A percentile compares a stretch with the other conserved stretches of the same genome.
Conservation (phyloP, 306 rosid species). For the Dryas octopetala region DNA sequence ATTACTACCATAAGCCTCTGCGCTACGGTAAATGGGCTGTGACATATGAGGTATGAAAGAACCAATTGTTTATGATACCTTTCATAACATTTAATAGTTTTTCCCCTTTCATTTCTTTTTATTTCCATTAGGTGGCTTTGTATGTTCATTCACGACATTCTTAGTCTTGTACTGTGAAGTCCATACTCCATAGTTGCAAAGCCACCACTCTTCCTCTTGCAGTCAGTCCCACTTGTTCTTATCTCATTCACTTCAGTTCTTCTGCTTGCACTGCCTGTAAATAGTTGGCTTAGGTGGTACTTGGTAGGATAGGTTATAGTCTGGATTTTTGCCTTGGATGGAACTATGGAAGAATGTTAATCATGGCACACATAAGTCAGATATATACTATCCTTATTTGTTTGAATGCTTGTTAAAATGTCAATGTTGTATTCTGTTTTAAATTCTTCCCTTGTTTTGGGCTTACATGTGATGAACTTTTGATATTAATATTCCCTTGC, state of each 20-base stretch:
- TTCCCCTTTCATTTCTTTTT: background rate
- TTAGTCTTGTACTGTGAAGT: background rate
- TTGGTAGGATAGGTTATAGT: too few relatives aligned
- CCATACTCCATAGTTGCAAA: background rate
- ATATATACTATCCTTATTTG: background rate
- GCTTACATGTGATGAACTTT: background rate
- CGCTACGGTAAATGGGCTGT: conserved; percentile 99
- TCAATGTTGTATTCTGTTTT: too few relatives aligned
- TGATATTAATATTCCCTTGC: conserved; percentile 18
- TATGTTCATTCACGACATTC: background rate
- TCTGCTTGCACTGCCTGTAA: too few relatives aligned
- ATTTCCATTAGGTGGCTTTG: background rate
- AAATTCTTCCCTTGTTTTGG: too few relatives aligned
- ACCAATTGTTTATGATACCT: conserved; percentile 3
- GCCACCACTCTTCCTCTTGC: background rate
- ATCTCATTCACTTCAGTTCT: too few relatives aligned
- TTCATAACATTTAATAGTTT: background rate
- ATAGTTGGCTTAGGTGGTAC: too few relatives aligned
- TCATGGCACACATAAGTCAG: background rate
- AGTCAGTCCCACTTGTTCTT: too few relatives aligned
- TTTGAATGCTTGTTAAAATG: background rate
- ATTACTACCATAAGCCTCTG: conserved; percentile 81
- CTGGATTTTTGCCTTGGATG: too few relatives aligned
- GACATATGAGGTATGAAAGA: conserved; percentile 70
- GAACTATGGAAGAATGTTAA: background rate